Conservation (phyloP, 352 stramenopile species). For the Pythium pectinolyticum region DNA sequence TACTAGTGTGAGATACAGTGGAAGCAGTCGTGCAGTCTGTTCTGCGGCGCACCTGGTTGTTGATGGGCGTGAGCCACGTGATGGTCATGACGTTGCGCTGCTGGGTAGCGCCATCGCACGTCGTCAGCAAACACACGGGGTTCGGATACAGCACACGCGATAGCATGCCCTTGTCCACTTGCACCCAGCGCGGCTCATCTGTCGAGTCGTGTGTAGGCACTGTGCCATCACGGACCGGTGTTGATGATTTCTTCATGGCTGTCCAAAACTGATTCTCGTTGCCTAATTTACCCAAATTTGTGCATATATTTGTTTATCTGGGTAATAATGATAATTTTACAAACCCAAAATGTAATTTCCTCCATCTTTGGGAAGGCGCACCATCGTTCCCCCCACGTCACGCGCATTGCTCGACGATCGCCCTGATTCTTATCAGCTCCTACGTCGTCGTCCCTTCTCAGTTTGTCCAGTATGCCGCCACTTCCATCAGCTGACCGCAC, state of each 20-base stretch:
- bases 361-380: too few relatives aligned
- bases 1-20: neutral
- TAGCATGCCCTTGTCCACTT: slow-evolving; percentile 69
- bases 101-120: slow-evolving; percentile 27
- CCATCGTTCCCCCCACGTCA: too few relatives aligned
- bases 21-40: neutral
- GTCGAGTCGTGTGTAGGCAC: too few relatives aligned
- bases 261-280: too few relatives aligned
- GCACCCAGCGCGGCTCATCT: too few relatives aligned
- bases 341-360: too few relatives aligned
- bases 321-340: too few relatives aligned
- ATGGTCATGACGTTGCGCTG: slow-evolving; percentile 78
- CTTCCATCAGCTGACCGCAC: neutral
- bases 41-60: slow-evolving; percentile 63
- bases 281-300: too few relatives aligned
- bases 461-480: neutral
- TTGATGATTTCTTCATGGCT: too few relatives aligned
- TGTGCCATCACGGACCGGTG: too few relatives aligned
- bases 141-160: slow-evolving; percentile 81
- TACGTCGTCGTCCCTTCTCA: neutral
- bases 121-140: slow-evolving; percentile 73
- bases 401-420: too few relatives aligned
- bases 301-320: too few relatives aligned
- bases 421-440: neutral
- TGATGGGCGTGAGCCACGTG: slow-evolving; percentile 86